phyloP scores from a whole-genome alignment of 1,139 yeast species.

The Blastobotrys persicus region DNA sequence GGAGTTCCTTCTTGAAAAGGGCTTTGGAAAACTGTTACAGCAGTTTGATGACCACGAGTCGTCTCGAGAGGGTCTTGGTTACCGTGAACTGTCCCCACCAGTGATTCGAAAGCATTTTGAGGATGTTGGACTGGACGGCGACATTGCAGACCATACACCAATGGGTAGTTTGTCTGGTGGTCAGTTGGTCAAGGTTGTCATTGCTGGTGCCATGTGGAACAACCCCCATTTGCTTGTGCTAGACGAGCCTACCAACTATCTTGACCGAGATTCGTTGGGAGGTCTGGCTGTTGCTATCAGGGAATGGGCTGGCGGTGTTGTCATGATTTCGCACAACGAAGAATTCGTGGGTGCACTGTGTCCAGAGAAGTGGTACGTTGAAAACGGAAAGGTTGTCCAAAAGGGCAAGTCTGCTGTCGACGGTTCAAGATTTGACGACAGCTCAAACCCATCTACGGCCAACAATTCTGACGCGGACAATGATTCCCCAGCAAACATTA shows the following conservation, averaged over 20 bases:
- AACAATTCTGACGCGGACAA: conserved; percentile 33
- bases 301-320: conserved; percentile 98
- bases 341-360: conserved; percentile 97
- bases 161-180: conserved; percentile 97
- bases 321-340: conserved; percentile 95
- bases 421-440: conserved; percentile 75
- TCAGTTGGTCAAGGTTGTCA: conserved; percentile 95
- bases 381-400: conserved; percentile 83
- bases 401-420: conserved; percentile 79
- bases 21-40: conserved; percentile 84
- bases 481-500: conserved; percentile 94
- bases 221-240: conserved; percentile 96
- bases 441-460: conserved; percentile 34
- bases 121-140: conserved; percentile 96
- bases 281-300: conserved; percentile 96
- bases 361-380: conserved; percentile 98
- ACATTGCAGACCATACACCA: conserved; percentile 97
- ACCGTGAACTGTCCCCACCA: conserved; percentile 85
- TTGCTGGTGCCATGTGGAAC: conserved; percentile 99
- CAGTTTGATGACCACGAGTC: conserved; percentile 98
- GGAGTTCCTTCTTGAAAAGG: conserved; percentile 73
- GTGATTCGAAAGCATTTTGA: conserved; percentile 96
- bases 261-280: conserved; percentile 96
- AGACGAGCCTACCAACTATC: conserved; percentile 97
- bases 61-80: conserved; percentile 96